Base-by-base conservation (phyloP, 176 grass and related monocot genomes). In the barley (Hordeum vulgare) region DNA sequence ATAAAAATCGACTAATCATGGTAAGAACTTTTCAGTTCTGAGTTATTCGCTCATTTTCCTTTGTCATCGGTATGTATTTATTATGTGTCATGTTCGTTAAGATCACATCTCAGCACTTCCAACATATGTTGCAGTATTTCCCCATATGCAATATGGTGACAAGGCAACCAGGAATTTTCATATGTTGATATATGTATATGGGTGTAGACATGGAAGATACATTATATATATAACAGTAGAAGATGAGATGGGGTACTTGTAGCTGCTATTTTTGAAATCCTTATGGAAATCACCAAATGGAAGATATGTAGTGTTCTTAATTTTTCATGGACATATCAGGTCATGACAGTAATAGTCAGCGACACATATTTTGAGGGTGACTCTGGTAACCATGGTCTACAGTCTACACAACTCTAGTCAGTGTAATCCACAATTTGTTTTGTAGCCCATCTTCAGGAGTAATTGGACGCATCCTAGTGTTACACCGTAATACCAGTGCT, bases 1-100 rank as follows among this genome's bases (percentile, higher is more conserved):
- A 98, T 81, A 98, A 95, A 75, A 93, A 95, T 86, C 92, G 96
- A 68, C 90, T 98, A 67, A 95, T 98, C 79, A 95, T 98, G 96
- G 96, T 98, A 88, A 81, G 14, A 4, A 10, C 60, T 76, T 23
- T 53, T 11, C 66, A 65, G 14, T 85, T 77, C 36, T 62, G 29
- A 23, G 10, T 41, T 73, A 39, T 81, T 77, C 15, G n/a, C 37
- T 28, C 0, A 41, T 54, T 80, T 85, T 66, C 21, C 62, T 45
- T 64, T 41, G 37, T 53, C 35, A 51, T 73, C 49, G 54, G 7
- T 6, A 24, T 24, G 59, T 4, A 82, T 60, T 61, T 58, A 44
- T 61, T 61, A 69, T 10, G 13, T 14, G 4, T 14, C 59, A 74
- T 71, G 17, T 54, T 71, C 11, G 63, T 75, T 36, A 69, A 69